Evolutionary conservation across 768 basidiomycete genomes (phyloP).

Genomic region (Daedaleopsis sinensis): DNA sequence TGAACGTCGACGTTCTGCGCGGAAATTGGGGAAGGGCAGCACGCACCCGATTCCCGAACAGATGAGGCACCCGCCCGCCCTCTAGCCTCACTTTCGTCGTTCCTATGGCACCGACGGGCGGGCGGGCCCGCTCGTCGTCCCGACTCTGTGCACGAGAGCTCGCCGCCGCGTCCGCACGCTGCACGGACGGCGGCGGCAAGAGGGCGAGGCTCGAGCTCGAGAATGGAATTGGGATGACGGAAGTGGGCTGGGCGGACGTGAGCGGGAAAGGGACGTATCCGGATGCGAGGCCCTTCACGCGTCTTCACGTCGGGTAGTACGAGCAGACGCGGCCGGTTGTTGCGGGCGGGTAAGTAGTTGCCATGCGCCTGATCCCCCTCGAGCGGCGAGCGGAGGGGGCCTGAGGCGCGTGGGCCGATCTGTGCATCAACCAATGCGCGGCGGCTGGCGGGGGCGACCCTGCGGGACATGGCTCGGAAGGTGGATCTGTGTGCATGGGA

Average conservation of each 20-base stretch:
- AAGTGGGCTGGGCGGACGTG: not conserved
- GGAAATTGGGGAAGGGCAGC: conserved; percentile 1
- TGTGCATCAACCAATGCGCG: not conserved
- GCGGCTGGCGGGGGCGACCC: not conserved
- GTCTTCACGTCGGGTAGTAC: conserved; percentile 15
- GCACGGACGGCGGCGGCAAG: not conserved
- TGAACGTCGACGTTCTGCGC: not conserved
- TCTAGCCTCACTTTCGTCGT: no score
- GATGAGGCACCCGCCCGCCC: no score
- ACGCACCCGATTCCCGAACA: no score
- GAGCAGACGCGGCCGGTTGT: not conserved
- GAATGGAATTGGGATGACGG: not conserved
- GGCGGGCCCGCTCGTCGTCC: no score
- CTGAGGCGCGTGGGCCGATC: not conserved
- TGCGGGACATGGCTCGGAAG: not conserved
- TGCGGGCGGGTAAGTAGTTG: no score
- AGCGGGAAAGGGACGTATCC: not conserved
- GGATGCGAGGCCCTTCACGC: conserved; percentile 11
- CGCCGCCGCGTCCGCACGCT: not conserved
- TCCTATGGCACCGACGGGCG: conserved; percentile 11
- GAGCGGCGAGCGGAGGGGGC: not conserved
- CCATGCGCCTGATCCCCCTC: no score
- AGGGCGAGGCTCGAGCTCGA: not conserved
- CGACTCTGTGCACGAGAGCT: no score
- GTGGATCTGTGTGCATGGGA: not conserved